phyloP scores from a whole-genome alignment of 1,284 basidiomycete genomes.

The Ceratobasidium theobromae region DNA sequence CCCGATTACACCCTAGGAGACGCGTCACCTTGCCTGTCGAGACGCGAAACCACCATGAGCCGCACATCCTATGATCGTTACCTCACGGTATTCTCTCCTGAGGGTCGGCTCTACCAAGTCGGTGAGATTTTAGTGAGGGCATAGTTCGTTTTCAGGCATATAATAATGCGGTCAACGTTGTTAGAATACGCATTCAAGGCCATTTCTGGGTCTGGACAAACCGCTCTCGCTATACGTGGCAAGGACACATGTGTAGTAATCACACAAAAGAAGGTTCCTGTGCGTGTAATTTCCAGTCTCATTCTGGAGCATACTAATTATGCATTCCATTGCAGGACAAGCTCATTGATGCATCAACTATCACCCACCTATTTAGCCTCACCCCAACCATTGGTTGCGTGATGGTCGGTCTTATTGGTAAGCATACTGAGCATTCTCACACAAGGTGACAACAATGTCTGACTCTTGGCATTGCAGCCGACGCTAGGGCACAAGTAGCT shows the following conservation, averaged over 20 bases:
- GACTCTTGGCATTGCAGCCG: constrained; percentile 58
- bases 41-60: constrained; percentile 58
- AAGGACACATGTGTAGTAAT: constrained; percentile 95
- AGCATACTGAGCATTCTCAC: too few relatives aligned
- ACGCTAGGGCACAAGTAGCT: constrained; percentile 88
- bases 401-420: constrained; percentile 94
- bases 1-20: constrained; percentile 13
- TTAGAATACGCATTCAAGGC: constrained; percentile 99
- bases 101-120: constrained; percentile 95
- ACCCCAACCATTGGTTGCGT: constrained; percentile 97
- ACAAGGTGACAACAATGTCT: not conserved
- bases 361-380: constrained; percentile 96
- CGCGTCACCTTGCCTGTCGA: constrained; percentile 12
- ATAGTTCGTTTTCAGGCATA: not conserved
- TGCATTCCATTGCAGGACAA: constrained; percentile 70
- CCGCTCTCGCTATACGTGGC: constrained; percentile 88
- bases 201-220: constrained; percentile 94
- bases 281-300: constrained; percentile 47
- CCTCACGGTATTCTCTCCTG: constrained; percentile 92
- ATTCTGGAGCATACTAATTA: not conserved
- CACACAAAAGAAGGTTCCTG: constrained; percentile 98
- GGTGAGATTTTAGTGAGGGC: constrained; percentile 60
- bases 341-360: constrained; percentile 90
- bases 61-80: constrained; percentile 82
- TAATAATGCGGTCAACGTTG: constrained; percentile 26